Percentiles rank a stretch among this genome's conserved stretches.
Conservation (phyloP, 2,329 filamentous ascomycete species). For the Aureobasidium sp. region DNA sequence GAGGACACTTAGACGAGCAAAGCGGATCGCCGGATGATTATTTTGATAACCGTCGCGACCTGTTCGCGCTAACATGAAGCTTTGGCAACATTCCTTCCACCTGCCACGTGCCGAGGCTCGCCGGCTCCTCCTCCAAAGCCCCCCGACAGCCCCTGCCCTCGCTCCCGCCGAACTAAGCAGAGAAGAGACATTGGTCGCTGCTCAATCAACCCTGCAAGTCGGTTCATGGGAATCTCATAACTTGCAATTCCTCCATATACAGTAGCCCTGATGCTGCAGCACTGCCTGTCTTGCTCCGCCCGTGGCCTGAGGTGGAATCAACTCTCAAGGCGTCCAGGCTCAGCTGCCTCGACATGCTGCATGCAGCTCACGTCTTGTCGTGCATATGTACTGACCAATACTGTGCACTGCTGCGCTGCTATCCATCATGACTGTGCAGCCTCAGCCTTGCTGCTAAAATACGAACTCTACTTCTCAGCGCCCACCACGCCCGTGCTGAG, state of each 20-base stretch:
- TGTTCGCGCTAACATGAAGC: background rate
- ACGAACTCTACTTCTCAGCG: background rate
- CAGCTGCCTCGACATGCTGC: background rate
- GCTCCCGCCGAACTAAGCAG: background rate
- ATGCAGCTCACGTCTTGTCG: background rate
- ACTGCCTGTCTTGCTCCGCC: background rate
- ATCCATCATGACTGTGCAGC: background rate
- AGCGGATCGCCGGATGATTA: background rate
- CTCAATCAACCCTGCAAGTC: background rate
- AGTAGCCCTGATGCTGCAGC: background rate
- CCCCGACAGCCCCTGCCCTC: background rate
- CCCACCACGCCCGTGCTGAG: conserved; percentile 2
- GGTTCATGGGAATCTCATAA: background rate
- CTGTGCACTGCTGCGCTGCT: background rate
- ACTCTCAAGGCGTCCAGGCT: background rate
- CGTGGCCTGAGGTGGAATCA: background rate
- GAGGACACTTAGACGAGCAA: background rate
- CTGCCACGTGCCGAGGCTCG: conserved; percentile 3
- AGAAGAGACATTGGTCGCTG: no score
- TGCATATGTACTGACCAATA: conserved; percentile 8
- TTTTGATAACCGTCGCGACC: background rate
- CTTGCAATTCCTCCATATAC: no score
- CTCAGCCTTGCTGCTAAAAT: background rate
- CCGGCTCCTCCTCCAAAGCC: background rate
- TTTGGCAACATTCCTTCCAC: background rate